These are phyloP conservation scores for Lyophyllum decastes DNA, from an alignment of 768 basidiomycete genomes.

Conservation along the genomic window DNA sequence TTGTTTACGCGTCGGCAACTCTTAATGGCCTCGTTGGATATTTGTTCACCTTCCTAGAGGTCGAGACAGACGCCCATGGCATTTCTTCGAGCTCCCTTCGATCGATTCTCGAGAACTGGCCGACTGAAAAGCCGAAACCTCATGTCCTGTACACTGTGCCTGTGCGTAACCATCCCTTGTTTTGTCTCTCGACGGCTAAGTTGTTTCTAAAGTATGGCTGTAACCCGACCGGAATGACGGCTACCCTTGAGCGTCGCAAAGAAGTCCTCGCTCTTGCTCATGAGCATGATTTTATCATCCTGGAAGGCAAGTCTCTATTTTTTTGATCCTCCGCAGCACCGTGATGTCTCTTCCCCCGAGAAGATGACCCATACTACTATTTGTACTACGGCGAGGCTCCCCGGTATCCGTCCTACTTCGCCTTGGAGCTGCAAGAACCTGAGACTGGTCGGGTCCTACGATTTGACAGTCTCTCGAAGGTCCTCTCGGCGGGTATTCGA, in stretches of 20 bases:
- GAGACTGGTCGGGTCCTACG: slow-evolving; percentile 76
- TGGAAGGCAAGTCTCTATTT: slow-evolving; percentile 60
- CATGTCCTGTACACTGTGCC: slow-evolving; percentile 79
- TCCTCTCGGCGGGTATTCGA: slow-evolving; percentile 71
- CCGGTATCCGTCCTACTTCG: slow-evolving; percentile 75
- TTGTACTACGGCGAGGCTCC: slow-evolving; percentile 69
- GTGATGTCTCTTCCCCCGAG: neutral
- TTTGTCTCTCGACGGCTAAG: neutral
- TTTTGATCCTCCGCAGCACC: neutral
- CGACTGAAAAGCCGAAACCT: slow-evolving; percentile 63
- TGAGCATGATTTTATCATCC: slow-evolving; percentile 73
- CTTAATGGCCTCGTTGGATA: neutral
- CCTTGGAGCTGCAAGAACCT: slow-evolving; percentile 63
- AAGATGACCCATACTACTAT: slow-evolving; percentile 79
- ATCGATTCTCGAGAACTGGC: slow-evolving; percentile 69
- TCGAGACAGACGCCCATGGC: slow-evolving; percentile 71
- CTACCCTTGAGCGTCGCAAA: slow-evolving; percentile 63
- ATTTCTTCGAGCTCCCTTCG: slow-evolving; percentile 59
- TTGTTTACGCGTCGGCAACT: neutral
- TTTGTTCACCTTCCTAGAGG: slow-evolving; percentile 41
- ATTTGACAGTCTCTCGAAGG: slow-evolving; percentile 87
- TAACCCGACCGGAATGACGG: slow-evolving; percentile 82
- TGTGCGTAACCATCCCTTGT: slow-evolving; percentile 36
- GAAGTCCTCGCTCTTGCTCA: slow-evolving; percentile 68
- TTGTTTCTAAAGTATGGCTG: slow-evolving; percentile 63